phyloP scores from a whole-genome alignment of 768 basidiomycete species.

The Hericium erinaceus region DNA sequence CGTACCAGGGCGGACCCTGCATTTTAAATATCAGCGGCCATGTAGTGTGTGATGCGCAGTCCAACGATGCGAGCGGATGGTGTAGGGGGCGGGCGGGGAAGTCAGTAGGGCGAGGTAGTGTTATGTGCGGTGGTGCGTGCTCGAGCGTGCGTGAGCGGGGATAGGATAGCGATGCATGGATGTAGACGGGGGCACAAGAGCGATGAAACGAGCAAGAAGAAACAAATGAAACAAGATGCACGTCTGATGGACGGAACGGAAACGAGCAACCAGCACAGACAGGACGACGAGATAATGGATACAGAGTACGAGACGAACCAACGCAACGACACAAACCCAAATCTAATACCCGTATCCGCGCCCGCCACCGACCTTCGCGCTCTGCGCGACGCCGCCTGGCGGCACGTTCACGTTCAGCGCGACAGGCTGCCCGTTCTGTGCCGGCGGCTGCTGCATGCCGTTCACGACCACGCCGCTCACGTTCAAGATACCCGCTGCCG shows the following conservation, averaged over 20 bases:
- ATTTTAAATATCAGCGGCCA: too few relatives aligned
- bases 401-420: slow-evolving; percentile 14
- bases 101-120: background rate
- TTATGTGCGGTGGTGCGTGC: background rate
- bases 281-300: too few relatives aligned
- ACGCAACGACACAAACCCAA: background rate
- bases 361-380: slow-evolving; percentile 3
- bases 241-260: background rate
- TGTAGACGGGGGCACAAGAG: background rate
- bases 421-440: slow-evolving; percentile 5
- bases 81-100: background rate
- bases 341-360: slow-evolving; percentile 13
- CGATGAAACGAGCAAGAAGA: background rate
- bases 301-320: background rate
- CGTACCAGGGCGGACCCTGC: too few relatives aligned
- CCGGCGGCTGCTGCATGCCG: slow-evolving; percentile 2
- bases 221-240: background rate
- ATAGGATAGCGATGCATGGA: background rate
- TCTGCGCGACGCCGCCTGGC: background rate
- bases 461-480: background rate
- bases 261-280: too few relatives aligned
- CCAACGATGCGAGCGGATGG: background rate
- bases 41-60: background rate
- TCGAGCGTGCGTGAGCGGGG: background rate
- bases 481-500: background rate